Percentiles rank a stretch among this genome's conserved stretches.
Conservation (phyloP, 106 monocot species). For the Narthecium ossifragum region DNA sequence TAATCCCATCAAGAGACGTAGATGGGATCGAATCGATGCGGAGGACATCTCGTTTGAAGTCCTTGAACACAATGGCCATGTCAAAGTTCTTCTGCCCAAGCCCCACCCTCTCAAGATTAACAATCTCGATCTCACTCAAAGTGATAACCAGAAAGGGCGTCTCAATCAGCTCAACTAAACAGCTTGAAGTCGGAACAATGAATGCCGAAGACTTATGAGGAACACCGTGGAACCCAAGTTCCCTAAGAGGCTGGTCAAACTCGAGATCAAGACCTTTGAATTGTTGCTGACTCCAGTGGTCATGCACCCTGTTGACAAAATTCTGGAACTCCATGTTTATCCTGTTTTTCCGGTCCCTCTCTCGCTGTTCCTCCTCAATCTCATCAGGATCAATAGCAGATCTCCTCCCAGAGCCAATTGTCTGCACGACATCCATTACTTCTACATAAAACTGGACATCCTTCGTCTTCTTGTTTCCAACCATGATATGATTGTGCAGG, state of each 20-base stretch:
- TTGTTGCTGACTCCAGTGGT: slow-evolving; percentile 33
- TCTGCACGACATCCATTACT: slow-evolving; percentile 51
- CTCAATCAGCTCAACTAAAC: slow-evolving; percentile 44
- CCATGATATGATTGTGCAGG: slow-evolving; percentile 46
- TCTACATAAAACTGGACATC: slow-evolving; percentile 46
- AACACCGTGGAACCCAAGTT: slow-evolving; percentile 43
- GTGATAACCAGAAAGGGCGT: slow-evolving; percentile 38
- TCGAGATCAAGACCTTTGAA: slow-evolving; percentile 35
- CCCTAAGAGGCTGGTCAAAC: slow-evolving; percentile 41
- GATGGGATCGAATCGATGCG: slow-evolving; percentile 41
- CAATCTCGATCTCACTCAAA: slow-evolving; percentile 40
- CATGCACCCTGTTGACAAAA: slow-evolving; percentile 40
- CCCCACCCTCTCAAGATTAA: slow-evolving; percentile 41
- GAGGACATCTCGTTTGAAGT: slow-evolving; percentile 39
- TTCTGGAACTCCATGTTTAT: slow-evolving; percentile 40
- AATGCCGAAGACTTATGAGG: slow-evolving; percentile 43
- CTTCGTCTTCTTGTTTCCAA: slow-evolving; percentile 47
- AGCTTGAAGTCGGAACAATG: slow-evolving; percentile 32
- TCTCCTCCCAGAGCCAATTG: slow-evolving; percentile 41
- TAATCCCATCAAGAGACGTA: slow-evolving; percentile 35
- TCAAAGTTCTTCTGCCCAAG: slow-evolving; percentile 48
- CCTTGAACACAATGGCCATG: slow-evolving; percentile 47
- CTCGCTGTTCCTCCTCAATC: slow-evolving; percentile 42
- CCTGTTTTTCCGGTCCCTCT: slow-evolving; percentile 39
- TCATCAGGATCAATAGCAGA: slow-evolving; percentile 44